phyloP scores from a whole-genome alignment of 176 grass and related monocot species.

The Hyparrhenia diplandra region DNA sequence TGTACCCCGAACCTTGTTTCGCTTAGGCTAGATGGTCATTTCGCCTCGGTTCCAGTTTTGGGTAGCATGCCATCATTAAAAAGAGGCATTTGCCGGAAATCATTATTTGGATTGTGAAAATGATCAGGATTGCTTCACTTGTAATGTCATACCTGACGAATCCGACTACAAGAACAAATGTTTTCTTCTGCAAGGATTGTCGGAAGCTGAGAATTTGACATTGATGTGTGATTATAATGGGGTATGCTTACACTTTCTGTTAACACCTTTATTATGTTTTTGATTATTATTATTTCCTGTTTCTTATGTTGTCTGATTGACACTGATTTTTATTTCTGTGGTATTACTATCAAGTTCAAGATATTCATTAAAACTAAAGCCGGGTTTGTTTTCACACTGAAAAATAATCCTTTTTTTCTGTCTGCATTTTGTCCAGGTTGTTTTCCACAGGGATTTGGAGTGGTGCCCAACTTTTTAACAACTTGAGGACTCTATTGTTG shows the following conservation, averaged over 20 bases:
- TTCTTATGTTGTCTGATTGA: too few relatives aligned
- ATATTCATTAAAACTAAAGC: not conserved
- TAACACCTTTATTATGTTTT: not conserved
- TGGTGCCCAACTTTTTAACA: not conserved
- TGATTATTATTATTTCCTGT: not conserved
- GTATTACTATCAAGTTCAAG: too few relatives aligned
- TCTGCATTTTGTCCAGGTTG: not conserved
- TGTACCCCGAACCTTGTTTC: not conserved
- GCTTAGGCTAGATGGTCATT: not conserved
- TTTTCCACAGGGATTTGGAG: not conserved
- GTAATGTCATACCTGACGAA: not conserved
- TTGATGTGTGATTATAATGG: not conserved
- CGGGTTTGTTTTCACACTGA: not conserved
- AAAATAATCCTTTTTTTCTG: not conserved
- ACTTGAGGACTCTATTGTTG: not conserved
- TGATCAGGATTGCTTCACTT: too few relatives aligned
- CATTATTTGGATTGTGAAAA: not conserved
- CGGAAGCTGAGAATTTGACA: not conserved
- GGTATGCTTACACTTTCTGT: not conserved
- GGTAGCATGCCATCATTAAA: constrained; percentile 2
- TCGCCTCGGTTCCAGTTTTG: not conserved
- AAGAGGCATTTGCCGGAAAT: not conserved
- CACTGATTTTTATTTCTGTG: not conserved
- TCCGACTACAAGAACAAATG: not conserved
- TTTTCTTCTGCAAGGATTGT: not conserved